These are phyloP conservation scores for Diaporthe aspalathi DNA, from an alignment of 2,329 filamentous ascomycete species.

Conservation along the genomic window DNA sequence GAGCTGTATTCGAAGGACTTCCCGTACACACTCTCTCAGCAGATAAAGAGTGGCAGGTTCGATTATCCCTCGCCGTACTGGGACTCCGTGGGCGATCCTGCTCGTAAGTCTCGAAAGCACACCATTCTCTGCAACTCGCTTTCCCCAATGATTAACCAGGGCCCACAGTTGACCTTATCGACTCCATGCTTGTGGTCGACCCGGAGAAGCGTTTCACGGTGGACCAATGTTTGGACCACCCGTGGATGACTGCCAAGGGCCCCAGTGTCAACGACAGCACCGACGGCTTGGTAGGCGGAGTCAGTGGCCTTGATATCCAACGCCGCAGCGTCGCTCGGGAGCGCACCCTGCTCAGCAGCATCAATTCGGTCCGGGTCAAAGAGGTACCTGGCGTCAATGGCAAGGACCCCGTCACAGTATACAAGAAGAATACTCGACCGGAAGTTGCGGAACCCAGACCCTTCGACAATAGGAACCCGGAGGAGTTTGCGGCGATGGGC, in stretches of 20 bases:
- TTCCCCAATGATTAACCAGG: not conserved
- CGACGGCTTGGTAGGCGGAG: constrained; percentile 88
- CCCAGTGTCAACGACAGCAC: constrained; percentile 84
- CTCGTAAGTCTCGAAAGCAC: constrained; percentile 61
- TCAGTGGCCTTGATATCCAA: constrained; percentile 84
- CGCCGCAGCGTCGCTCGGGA: constrained; percentile 84
- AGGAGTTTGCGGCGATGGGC: constrained; percentile 86
- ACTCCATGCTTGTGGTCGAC: constrained; percentile 92
- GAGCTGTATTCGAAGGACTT: constrained; percentile 86
- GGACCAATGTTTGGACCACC: constrained; percentile 90
- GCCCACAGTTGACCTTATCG: constrained; percentile 82
- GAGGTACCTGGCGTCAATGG: constrained; percentile 65
- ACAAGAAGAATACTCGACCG: constrained; percentile 71
- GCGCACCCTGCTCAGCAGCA: constrained; percentile 83
- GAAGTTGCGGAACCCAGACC: constrained; percentile 70
- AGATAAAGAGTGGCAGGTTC: constrained; percentile 89
- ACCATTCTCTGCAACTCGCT: not conserved
- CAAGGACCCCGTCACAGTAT: constrained; percentile 76
- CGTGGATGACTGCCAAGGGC: constrained; percentile 79
- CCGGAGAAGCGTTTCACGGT: constrained; percentile 86
- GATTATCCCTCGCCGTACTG: constrained; percentile 98
- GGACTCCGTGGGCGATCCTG: constrained; percentile 87
- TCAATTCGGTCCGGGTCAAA: constrained; percentile 77
- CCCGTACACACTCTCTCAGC: constrained; percentile 86
- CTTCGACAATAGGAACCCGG: constrained; percentile 72